phyloP scores from a whole-genome alignment of 2,329 filamentous ascomycete genomes.

The Alternaria infectoria region DNA sequence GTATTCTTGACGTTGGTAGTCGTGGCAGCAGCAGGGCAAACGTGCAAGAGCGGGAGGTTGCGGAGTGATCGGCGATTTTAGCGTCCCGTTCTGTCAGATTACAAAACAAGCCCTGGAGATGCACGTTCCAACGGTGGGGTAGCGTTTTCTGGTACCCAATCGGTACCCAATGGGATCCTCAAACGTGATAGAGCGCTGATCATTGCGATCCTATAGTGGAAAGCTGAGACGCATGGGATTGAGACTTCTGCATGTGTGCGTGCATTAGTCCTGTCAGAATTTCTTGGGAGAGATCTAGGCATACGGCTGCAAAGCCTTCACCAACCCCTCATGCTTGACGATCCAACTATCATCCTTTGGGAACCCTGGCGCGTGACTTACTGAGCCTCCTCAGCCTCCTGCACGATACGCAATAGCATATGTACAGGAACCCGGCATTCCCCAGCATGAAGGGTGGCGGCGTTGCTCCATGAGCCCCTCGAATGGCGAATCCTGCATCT shows the following conservation, averaged over 20 bases:
- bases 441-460: conserved; percentile 65
- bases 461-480: conserved; percentile 59
- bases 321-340: conserved; percentile 31
- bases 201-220: neutral
- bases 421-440: conserved; percentile 54
- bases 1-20: neutral
- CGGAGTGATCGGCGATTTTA: neutral
- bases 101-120: neutral
- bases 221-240: neutral
- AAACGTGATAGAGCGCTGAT: no score
- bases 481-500: conserved; percentile 59
- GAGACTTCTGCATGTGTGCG: neutral
- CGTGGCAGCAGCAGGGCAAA: neutral
- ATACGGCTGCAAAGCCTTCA: conserved; percentile 19
- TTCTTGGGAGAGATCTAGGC: neutral
- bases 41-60: neutral
- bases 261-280: neutral
- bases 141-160: neutral
- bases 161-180: neutral
- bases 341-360: conserved; percentile 28
- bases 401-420: conserved; percentile 62
- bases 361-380: conserved; percentile 39
- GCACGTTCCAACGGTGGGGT: neutral
- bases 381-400: conserved; percentile 58
- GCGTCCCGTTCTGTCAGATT: neutral